Percentiles rank a stretch among this genome's conserved stretches.
Evolutionary conservation across 2,329 filamentous ascomycete species (phyloP).

Genomic region (Botryotinia calthae): DNA sequence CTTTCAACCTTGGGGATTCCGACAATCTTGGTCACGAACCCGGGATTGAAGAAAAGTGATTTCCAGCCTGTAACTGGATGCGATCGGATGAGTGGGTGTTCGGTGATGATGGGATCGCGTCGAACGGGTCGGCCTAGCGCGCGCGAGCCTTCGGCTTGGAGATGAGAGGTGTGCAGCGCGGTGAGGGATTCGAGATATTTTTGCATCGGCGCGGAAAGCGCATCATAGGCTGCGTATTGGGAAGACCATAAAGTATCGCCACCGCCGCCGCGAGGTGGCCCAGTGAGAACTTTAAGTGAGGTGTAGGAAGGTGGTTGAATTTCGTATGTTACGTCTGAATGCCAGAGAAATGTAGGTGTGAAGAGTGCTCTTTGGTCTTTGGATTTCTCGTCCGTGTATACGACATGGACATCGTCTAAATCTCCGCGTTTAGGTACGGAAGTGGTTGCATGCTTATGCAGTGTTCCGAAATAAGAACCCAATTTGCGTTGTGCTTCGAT

Average conservation of each 20-base stretch:
- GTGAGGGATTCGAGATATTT: constrained; percentile 57
- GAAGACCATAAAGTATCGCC: constrained; percentile 58
- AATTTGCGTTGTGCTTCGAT: constrained; percentile 53
- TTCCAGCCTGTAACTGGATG: constrained; percentile 64
- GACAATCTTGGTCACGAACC: constrained; percentile 57
- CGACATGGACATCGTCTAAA: constrained; percentile 55
- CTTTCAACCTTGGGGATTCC: constrained; percentile 56
- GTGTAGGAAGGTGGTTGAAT: constrained; percentile 57
- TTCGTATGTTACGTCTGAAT: constrained; percentile 53
- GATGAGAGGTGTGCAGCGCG: constrained; percentile 53
- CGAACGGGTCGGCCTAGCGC: constrained; percentile 42
- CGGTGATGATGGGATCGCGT: constrained; percentile 52
- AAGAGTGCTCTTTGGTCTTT: constrained; percentile 54
- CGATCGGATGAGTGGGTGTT: constrained; percentile 57
- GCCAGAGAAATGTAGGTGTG: constrained; percentile 49
- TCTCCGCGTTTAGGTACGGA: constrained; percentile 48
- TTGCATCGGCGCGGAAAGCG: constrained; percentile 54
- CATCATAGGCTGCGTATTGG: constrained; percentile 57
- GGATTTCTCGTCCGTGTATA: constrained; percentile 52
- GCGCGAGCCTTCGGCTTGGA: constrained; percentile 50
- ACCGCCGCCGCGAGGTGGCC: constrained; percentile 53
- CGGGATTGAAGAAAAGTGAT: constrained; percentile 57
- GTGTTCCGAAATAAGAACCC: constrained; percentile 50
- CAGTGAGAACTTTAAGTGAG: constrained; percentile 52
- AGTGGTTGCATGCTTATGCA: constrained; percentile 57